Percentiles rank a stretch among this genome's conserved stretches.
Evolutionary conservation across 306 rosid genomes (phyloP).

Genomic region (Inga leiocalycina): DNA sequence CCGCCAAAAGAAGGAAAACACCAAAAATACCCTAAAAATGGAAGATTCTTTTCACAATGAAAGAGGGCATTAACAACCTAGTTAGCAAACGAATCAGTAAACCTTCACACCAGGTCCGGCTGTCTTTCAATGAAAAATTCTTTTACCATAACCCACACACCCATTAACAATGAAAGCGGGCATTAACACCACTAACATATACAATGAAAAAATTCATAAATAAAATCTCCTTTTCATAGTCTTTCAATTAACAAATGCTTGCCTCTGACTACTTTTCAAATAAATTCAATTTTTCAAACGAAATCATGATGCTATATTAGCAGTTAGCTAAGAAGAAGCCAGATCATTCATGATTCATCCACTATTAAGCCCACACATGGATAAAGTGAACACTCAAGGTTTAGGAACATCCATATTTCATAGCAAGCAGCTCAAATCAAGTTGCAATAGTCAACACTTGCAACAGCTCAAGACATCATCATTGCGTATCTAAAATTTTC

Average conservation of each 20-base stretch:
- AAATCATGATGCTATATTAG: background rate
- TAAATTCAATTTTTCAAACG: background rate
- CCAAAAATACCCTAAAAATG: background rate
- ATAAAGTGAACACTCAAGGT: background rate
- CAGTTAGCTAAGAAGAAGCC: background rate
- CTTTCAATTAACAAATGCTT: background rate
- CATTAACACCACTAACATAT: background rate
- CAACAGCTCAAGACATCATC: slow-evolving; percentile 6
- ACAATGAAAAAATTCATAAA: background rate
- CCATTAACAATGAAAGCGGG: too few species aligned
- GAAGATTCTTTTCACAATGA: slow-evolving; percentile 9
- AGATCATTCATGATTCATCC: background rate
- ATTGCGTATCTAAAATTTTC: slow-evolving; percentile 1
- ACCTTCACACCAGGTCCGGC: background rate
- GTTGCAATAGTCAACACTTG: slow-evolving; percentile 8
- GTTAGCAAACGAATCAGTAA: background rate
- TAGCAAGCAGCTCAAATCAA: slow-evolving; percentile 10
- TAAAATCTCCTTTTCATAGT: background rate
- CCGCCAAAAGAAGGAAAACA: slow-evolving; percentile 23
- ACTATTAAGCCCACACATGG: background rate
- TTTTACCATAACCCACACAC: too few species aligned
- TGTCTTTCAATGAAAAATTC: too few species aligned
- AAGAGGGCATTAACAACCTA: background rate
- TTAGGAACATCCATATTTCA: background rate
- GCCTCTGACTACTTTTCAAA: background rate